phyloP scores from a whole-genome alignment of 768 basidiomycete genomes.

The Rhizopogon sp. region DNA sequence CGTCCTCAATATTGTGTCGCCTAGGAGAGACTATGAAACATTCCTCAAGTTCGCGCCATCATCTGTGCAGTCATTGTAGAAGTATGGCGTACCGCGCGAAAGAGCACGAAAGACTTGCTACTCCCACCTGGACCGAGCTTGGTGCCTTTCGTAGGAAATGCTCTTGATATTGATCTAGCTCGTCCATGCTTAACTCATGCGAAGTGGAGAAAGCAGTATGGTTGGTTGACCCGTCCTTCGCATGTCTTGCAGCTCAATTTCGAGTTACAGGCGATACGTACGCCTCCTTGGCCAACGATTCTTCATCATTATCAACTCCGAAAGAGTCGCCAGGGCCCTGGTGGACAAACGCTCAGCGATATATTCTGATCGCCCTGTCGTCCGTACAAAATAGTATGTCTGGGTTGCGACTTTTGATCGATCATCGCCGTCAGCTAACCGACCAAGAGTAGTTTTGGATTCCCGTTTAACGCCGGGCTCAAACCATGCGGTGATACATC shows the following conservation, averaged over 20 bases:
- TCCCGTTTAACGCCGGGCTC: background rate
- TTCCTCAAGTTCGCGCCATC: too few relatives aligned
- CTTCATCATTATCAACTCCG: too few relatives aligned
- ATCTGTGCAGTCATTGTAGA: too few relatives aligned
- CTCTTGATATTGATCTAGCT: slow-evolving; percentile 17
- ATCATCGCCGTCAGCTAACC: background rate
- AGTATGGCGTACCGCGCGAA: too few relatives aligned
- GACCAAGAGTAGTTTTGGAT: background rate
- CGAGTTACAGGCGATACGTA: too few relatives aligned
- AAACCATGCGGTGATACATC: background rate
- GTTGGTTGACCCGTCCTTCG: slow-evolving; percentile 10
- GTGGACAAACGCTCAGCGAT: too few relatives aligned
- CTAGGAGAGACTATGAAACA: too few relatives aligned
- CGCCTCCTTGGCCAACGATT: too few relatives aligned
- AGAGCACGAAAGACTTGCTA: slow-evolving; percentile 1
- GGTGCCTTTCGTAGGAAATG: slow-evolving; percentile 21
- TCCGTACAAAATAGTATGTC: background rate
- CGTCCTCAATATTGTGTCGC: too few relatives aligned
- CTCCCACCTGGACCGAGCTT: slow-evolving; percentile 26
- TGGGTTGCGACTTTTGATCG: background rate
- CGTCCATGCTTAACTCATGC: slow-evolving; percentile 27
- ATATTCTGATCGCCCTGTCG: background rate
- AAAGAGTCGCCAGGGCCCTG: too few relatives aligned
- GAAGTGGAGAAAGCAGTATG: slow-evolving; percentile 27
- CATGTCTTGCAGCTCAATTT: too few relatives aligned